These are phyloP conservation scores for Geotrichum restrictum DNA, from an alignment of 1,139 yeast species.

Conservation along the genomic window DNA sequence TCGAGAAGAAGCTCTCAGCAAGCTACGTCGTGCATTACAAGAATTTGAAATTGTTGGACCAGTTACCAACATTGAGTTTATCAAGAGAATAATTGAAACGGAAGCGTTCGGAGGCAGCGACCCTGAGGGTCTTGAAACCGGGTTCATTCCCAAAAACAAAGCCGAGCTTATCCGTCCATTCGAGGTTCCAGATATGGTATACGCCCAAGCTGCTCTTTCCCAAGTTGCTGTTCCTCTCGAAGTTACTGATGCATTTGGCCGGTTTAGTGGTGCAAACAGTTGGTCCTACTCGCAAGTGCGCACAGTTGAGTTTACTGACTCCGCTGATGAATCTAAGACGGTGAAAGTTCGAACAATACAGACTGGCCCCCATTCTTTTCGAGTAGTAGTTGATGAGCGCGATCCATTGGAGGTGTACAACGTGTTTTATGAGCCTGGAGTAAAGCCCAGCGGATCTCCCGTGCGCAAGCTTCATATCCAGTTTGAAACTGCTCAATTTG, in stretches of 20 bases:
- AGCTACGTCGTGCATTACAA: conserved; percentile 33
- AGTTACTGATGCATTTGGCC: conserved; percentile 13
- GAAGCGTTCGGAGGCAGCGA: conserved; percentile 34
- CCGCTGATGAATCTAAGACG: conserved; percentile 9
- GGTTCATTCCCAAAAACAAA: conserved; percentile 36
- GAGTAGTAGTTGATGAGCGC: conserved; percentile 16
- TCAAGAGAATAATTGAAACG: conserved; percentile 33
- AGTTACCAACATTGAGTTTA: conserved; percentile 37
- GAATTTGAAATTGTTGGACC: conserved; percentile 39
- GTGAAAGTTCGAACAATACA: conserved; percentile 17
- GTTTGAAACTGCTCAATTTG: conserved; percentile 30
- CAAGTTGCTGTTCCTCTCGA: conserved; percentile 14
- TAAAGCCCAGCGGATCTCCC: conserved; percentile 4
- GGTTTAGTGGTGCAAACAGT: conserved; percentile 16
- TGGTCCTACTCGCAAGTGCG: conserved; percentile 21
- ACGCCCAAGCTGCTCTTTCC: conserved; percentile 37
- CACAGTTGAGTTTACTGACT: conserved; percentile 16
- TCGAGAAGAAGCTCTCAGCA: conserved; percentile 36
- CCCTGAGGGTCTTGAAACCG: conserved; percentile 37
- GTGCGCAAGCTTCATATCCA: conserved; percentile 27
- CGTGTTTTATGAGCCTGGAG: conserved; percentile 14
- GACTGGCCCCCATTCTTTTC: conserved; percentile 21
- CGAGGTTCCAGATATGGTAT: conserved; percentile 29
- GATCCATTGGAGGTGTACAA: conserved; percentile 11
- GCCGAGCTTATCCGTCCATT: conserved; percentile 26